These are phyloP conservation scores for Auricularia heimuer DNA, from an alignment of 768 basidiomycete species.

Conservation along the genomic window DNA sequence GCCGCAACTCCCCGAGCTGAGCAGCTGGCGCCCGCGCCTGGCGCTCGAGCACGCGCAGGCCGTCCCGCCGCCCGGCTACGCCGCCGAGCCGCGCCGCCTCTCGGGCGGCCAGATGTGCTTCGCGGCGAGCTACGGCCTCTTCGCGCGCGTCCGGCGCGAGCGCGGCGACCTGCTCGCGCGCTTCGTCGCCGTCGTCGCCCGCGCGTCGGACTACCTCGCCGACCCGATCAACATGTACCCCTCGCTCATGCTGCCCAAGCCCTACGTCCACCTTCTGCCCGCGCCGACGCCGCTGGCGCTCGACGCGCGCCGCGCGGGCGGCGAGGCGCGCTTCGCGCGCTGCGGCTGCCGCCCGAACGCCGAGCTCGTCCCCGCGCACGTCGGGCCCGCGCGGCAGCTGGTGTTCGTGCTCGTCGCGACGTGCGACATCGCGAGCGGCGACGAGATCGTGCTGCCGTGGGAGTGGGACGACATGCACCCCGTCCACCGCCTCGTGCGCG, in stretches of 20 bases:
- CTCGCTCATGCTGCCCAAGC: conserved; percentile 63
- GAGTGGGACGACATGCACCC: conserved; percentile 94
- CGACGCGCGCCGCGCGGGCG: conserved; percentile 66
- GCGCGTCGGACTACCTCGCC: not conserved
- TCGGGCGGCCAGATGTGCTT: not conserved
- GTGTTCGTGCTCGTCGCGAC: conserved; percentile 76
- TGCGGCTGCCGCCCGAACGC: conserved; percentile 56
- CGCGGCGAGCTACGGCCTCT: not conserved
- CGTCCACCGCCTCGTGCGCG: conserved; percentile 36
- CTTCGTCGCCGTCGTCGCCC: not conserved
- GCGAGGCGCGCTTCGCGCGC: conserved; percentile 50
- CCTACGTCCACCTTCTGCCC: conserved; percentile 69
- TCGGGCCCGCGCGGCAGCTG: conserved; percentile 19
- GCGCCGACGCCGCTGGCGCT: conserved; percentile 38
- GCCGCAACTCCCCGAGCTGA: not conserved
- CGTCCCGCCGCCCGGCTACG: not conserved
- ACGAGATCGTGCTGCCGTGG: conserved; percentile 87
- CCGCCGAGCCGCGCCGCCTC: not conserved
- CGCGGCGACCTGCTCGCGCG: not conserved
- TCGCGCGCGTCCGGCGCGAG: not conserved
- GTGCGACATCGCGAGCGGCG: conserved; percentile 60
- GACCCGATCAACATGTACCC: conserved; percentile 3
- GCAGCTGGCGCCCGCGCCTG: not conserved
- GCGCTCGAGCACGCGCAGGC: not conserved
- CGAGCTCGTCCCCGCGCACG: conserved; percentile 38